Conservation (phyloP, 2,329 filamentous ascomycete species). For the Penicillium corylophilum region DNA sequence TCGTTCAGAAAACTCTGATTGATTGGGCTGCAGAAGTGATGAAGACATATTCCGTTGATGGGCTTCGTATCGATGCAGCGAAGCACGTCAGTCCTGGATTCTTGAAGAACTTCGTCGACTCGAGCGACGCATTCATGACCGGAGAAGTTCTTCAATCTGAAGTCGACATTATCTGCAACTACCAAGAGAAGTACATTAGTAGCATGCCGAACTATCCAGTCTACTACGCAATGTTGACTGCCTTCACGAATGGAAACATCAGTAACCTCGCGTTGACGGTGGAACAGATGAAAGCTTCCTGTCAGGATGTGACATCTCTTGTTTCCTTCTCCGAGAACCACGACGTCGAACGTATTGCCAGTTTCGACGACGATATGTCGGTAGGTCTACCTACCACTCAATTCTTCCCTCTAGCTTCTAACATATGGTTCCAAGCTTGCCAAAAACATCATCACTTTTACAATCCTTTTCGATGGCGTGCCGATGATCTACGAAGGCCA, state of each 20-base stretch:
- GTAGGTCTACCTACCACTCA: conserved; percentile 15
- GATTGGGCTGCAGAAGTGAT: conserved; percentile 44
- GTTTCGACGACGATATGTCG: conserved; percentile 53
- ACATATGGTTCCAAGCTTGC: conserved; percentile 39
- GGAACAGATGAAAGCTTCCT: conserved; percentile 25
- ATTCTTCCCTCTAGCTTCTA: conserved; percentile 4
- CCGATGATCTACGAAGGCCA: conserved; percentile 39
- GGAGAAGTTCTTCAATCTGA: conserved; percentile 46
- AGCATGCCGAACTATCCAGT: conserved; percentile 49
- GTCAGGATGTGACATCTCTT: conserved; percentile 47
- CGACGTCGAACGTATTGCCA: conserved; percentile 56
- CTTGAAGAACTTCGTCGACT: conserved; percentile 36
- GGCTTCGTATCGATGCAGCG: conserved; percentile 52
- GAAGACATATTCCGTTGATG: conserved; percentile 48
- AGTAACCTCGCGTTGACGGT: conserved; percentile 25
- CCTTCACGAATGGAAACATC: conserved; percentile 34
- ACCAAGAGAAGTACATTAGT: conserved; percentile 44
- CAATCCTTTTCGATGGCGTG: conserved; percentile 60
- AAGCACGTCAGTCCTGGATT: conserved; percentile 48
- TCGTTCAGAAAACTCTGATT: conserved; percentile 39
- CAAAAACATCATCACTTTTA: conserved; percentile 62
- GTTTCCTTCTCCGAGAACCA: conserved; percentile 61
- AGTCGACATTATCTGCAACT: conserved; percentile 37
- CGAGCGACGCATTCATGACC: conserved; percentile 43
- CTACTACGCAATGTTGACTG: conserved; percentile 32